A percentile compares a stretch with the other conserved stretches of the same genome.
These are phyloP conservation scores for Emergomyces pasteurianus DNA, from an alignment of 2,329 filamentous ascomycete species.

Conservation along the genomic window DNA sequence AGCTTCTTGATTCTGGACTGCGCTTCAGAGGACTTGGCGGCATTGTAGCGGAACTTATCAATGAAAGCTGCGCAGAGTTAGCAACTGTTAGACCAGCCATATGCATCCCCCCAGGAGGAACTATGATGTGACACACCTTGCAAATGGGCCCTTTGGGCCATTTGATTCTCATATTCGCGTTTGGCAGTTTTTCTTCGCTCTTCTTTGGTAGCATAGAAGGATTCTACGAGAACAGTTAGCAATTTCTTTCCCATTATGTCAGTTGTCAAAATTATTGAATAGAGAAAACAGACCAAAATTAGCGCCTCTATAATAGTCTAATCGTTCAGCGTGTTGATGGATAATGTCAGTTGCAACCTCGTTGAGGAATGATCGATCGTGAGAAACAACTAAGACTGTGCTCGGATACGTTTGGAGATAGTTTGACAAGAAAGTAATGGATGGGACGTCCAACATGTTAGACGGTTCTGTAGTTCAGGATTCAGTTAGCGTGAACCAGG, in stretches of 20 bases:
- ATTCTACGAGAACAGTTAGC: constrained; percentile 41
- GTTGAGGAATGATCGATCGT: constrained; percentile 98
- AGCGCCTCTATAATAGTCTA: constrained; percentile 97
- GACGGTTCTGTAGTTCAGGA: constrained; percentile 61
- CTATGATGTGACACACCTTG: constrained; percentile 42
- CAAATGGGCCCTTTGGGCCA: constrained; percentile 82
- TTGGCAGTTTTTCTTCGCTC: constrained; percentile 93
- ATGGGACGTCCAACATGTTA: constrained; percentile 99
- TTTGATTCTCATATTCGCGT: constrained; percentile 97
- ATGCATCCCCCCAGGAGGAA: background rate
- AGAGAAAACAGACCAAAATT: constrained; percentile 54
- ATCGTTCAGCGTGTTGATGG: constrained; percentile 89
- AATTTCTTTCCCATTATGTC: background rate
- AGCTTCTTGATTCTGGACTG: constrained; percentile 99
- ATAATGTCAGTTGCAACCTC: constrained; percentile 99
- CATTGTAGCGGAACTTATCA: constrained; percentile 99
- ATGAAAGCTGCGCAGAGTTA: constrained; percentile 56
- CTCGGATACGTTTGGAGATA: constrained; percentile 92
- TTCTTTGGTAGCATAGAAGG: constrained; percentile 94
- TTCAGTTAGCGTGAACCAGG: background rate
- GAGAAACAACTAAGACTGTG: constrained; percentile 89
- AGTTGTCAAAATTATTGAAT: background rate
- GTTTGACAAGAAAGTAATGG: constrained; percentile 92
- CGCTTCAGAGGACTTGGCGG: constrained; percentile 94
- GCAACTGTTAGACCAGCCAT: background rate